Base-by-base conservation (phyloP, 768 basidiomycete genomes). In the Megacollybia marginata region DNA sequence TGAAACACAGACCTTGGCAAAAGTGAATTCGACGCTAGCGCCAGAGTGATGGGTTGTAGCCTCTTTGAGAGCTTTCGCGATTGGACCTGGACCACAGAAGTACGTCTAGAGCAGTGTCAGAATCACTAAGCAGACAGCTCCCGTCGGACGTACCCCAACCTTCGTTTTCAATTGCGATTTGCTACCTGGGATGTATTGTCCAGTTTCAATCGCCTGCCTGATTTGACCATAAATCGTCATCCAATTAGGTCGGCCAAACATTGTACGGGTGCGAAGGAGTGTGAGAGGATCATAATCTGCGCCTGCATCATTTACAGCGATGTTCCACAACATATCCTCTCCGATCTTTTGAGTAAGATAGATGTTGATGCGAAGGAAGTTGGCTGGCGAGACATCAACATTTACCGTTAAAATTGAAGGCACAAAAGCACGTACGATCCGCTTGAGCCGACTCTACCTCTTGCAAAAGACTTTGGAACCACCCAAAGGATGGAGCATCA, bases 401-500 rank as follows among this genome's bases (percentile, higher is more conserved):
- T 28, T 28, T 3, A 6, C 23, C 23, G 6, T 28, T 6, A 2
- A 3, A 2, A 28, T 28, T 28, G 23, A 28, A 28, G 23, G 6
- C 4, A 28, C 23, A 28, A 9, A 46, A 42, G 20, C 11, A 75
- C 88, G 73, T 62, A 92, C 91, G 88, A 73, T 93, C 89, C 33
- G 82, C 82, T 62, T 93, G 92, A 42, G 88, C 86, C 45, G 80
- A 82, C 64, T 96, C 93, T 43, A 96, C 83, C 62, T 92, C 85
- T 59, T 86, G 85, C 52, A 96, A 74, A 47, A 96, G 69, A 53
- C 78, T 83, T 65, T 94, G 90, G 79, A 97, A 95, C 93, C 93
- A 96, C 58, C 91, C 92, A 59, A 96, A 92, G n/a, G 88, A 89
- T n/a, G 90, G 90, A n/a, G 88, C 82, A 56, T 93, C 89, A 62